A percentile compares a stretch with the other conserved stretches of the same genome.
Conservation (phyloP, 2,329 filamentous ascomycete species). For the Neobulgaria alba region DNA sequence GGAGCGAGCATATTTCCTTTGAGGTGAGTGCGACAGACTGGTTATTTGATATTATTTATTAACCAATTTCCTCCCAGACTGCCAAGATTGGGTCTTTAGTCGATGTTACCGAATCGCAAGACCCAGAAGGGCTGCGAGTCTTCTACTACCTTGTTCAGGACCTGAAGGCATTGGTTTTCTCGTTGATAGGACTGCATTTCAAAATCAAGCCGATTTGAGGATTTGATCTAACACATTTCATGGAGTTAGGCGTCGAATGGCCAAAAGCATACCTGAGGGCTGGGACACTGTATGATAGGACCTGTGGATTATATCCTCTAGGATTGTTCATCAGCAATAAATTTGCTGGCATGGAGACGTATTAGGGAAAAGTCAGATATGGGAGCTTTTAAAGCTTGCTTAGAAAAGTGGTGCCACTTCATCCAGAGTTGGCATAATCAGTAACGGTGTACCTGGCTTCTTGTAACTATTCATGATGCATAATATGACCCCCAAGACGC, state of each 20-base stretch:
- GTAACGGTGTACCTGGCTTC: no score
- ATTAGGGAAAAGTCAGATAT: no score
- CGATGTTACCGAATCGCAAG: conserved; percentile 91
- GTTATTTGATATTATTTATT: conserved; percentile 1
- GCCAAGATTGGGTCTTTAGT: conserved; percentile 96
- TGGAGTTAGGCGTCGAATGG: background rate
- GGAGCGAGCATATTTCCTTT: conserved; percentile 94
- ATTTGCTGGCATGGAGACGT: no score
- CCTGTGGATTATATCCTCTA: background rate
- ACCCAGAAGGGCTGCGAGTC: conserved; percentile 90
- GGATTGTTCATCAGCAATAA: no score
- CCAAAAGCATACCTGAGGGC: conserved; percentile 25
- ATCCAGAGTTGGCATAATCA: no score
- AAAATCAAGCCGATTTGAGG: conserved; percentile 77
- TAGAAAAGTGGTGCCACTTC: no score
- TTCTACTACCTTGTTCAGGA: conserved; percentile 99
- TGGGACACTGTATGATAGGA: background rate
- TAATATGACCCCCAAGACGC: background rate
- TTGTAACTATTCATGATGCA: background rate
- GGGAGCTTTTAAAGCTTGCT: no score
- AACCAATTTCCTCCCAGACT: conserved; percentile 48
- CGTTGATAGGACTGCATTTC: conserved; percentile 92
- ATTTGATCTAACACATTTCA: background rate
- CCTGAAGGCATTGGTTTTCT: conserved; percentile 92
- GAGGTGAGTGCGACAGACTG: conserved; percentile 50